Evolutionary conservation across 1,139 yeast genomes (phyloP).

Genomic region (Magnusiomyces magnusii): DNA sequence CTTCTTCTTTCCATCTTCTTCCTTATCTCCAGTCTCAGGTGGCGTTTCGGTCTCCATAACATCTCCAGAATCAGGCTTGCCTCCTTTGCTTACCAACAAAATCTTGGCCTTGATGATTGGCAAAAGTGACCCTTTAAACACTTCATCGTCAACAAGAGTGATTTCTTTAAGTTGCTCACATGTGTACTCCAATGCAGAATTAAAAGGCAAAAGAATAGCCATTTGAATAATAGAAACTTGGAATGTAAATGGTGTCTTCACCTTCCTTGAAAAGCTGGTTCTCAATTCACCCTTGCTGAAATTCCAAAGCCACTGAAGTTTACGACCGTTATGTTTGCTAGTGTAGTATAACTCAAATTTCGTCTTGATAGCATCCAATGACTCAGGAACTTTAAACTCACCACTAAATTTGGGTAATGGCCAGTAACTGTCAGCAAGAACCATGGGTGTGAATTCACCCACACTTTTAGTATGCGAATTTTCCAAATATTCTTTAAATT

Average conservation of each 20-base stretch:
- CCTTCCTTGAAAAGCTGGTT: constrained; percentile 76
- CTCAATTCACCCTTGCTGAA: constrained; percentile 87
- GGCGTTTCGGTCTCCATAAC: constrained; percentile 5
- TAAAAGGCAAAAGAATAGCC: constrained; percentile 75
- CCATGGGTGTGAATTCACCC: constrained; percentile 55
- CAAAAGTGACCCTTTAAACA: constrained; percentile 64
- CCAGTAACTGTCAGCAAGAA: constrained; percentile 88
- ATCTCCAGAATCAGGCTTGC: neutral
- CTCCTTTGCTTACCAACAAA: constrained; percentile 34
- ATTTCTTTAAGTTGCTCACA: constrained; percentile 53
- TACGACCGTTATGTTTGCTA: constrained; percentile 76
- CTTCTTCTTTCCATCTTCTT: constrained; percentile 28
- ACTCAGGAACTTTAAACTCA: constrained; percentile 52
- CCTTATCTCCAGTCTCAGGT: neutral
- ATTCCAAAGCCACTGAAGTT: constrained; percentile 94
- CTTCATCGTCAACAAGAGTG: constrained; percentile 60
- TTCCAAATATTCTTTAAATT: constrained; percentile 43
- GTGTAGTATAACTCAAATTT: constrained; percentile 63
- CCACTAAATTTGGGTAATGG: constrained; percentile 53
- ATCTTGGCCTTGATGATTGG: constrained; percentile 78
- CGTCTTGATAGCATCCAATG: constrained; percentile 55
- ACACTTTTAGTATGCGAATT: constrained; percentile 40
- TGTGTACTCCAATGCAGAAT: constrained; percentile 53
- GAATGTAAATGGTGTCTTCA: constrained; percentile 64
- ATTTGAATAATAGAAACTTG: constrained; percentile 82